Percentiles rank a stretch among this genome's conserved stretches.
phyloP scores from a whole-genome alignment of 2,329 filamentous ascomycete genomes.

The Sporothrix brasiliensis region DNA sequence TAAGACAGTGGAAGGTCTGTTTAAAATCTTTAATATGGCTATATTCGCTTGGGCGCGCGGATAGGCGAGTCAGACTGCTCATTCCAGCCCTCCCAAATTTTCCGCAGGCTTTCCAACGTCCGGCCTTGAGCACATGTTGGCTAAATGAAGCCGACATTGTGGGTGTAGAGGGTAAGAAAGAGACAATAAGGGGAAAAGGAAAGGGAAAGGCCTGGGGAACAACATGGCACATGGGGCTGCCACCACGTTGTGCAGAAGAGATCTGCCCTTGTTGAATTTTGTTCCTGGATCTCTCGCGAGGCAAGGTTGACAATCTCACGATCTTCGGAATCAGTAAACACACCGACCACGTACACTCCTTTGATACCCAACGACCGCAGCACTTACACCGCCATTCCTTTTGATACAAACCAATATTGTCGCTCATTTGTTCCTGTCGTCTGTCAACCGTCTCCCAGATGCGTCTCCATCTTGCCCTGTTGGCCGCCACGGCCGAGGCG shows the following conservation, averaged over 20 bases:
- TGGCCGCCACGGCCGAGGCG: background rate
- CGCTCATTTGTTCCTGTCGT: background rate
- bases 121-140: background rate
- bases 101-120: background rate
- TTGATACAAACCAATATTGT: too few species aligned
- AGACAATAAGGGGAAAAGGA: background rate
- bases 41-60: background rate
- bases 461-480: background rate
- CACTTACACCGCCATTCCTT: too few species aligned
- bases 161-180: background rate
- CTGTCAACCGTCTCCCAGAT: background rate
- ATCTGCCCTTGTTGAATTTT: background rate
- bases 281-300: background rate
- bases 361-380: background rate
- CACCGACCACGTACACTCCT: conserved; percentile 7
- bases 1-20: too few species aligned
- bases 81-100: background rate
- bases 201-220: background rate
- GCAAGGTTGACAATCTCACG: conserved; percentile 1
- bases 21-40: background rate
- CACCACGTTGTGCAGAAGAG: background rate
- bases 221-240: too few species aligned
- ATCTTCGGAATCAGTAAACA: background rate
- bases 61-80: background rate
- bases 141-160: conserved; percentile 9